Base-by-base conservation (phyloP, 148 eudicot species). In the Euryodendron excelsum region DNA sequence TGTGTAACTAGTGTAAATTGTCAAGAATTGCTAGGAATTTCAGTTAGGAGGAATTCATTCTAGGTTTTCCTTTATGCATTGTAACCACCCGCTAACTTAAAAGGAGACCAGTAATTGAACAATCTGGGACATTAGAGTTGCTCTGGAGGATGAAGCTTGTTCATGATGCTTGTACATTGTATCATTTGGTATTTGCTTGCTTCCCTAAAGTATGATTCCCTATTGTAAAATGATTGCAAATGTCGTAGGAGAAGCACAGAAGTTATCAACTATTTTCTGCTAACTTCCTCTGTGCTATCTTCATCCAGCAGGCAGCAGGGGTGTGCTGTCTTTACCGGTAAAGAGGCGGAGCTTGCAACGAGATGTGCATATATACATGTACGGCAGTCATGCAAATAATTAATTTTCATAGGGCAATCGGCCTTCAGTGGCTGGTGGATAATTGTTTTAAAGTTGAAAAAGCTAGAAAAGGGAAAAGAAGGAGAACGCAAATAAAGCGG, bases 1-100 rank as follows among this genome's bases (percentile, higher is more conserved):
- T 41, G 69, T 61, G 68, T 17, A 61, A 56, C 78, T 28, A 47
- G 14, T 75, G 78, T 44, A 44, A 75, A 75, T 75, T 30, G 39
- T 34, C 36, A 10, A 41, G 68, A 25, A 74, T 2, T 41, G 77
- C 68, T n/a, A n/a, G n/a, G n/a, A n/a, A n/a, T n/a, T n/a, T n/a
- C n/a, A n/a, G n/a, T n/a, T 50, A 61, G 12, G 20, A 41, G 17
- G 1, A 18, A n/a, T n/a, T n/a, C n/a, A n/a, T n/a, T n/a, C n/a
- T n/a, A n/a, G n/a, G n/a, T n/a, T n/a, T n/a, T n/a, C n/a, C n/a
- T n/a, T n/a, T n/a, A n/a, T n/a, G n/a, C n/a, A n/a, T 23, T 37
- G 25, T 17, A 14, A 23, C n/a, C 8, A 21, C 33, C 25, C 15
- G 28, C 9, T 66, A 10, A 37, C 72, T 41, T 3, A 1, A 4